phyloP scores from a whole-genome alignment of 768 basidiomycete species.

The Lactarius sp. region DNA sequence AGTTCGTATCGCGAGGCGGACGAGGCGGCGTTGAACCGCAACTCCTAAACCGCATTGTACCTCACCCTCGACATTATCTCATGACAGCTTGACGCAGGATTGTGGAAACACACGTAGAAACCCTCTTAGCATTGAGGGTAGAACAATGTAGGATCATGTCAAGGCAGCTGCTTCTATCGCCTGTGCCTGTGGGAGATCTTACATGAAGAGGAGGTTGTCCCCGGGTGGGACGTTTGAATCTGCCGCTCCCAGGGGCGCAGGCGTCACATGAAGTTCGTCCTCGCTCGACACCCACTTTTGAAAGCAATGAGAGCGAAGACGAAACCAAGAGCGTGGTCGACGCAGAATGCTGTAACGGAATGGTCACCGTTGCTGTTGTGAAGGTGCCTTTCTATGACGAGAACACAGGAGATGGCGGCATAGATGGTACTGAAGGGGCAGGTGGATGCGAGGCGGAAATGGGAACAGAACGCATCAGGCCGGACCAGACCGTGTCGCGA shows the following conservation, averaged over 20 bases:
- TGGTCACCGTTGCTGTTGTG: constrained; percentile 32
- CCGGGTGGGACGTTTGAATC: constrained; percentile 55
- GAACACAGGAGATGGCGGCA: constrained; percentile 32
- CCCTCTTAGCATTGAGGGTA: too few species aligned
- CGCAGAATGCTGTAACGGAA: constrained; percentile 38
- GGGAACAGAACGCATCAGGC: constrained; percentile 29
- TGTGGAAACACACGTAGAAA: too few species aligned
- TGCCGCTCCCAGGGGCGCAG: constrained; percentile 64
- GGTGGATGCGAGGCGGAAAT: constrained; percentile 31
- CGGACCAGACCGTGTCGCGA: constrained; percentile 37
- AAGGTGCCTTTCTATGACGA: constrained; percentile 27
- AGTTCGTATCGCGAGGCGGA: too few species aligned
- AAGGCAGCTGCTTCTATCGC: too few species aligned
- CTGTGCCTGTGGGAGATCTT: too few species aligned
- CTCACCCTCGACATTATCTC: too few species aligned
- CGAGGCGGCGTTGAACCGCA: too few species aligned
- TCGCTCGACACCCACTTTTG: constrained; percentile 27
- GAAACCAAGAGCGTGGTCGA: constrained; percentile 39
- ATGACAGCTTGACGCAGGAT: too few species aligned
- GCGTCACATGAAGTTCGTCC: constrained; percentile 63
- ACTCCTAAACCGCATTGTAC: too few species aligned
- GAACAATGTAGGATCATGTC: too few species aligned
- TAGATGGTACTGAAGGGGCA: constrained; percentile 31
- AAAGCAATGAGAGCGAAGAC: constrained; percentile 33
- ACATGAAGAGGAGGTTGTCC: too few species aligned